Conservation (phyloP, 176 grass and related monocot species). For the Miscanthus lutarioriparius region DNA sequence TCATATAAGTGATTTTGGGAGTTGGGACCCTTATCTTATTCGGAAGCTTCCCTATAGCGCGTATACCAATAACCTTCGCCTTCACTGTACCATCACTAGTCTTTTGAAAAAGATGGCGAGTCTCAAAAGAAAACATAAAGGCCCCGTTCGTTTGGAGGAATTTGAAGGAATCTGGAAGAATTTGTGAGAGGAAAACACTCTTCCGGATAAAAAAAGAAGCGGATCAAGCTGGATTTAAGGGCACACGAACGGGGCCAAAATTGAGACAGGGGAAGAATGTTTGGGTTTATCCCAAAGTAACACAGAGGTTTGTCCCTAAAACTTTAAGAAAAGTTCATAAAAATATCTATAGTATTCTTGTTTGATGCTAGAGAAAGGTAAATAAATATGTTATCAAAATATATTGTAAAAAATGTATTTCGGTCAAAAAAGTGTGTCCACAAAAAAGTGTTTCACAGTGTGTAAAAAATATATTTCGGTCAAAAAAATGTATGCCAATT, state of each 20-base stretch:
- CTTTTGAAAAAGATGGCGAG: neutral
- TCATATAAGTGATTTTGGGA: too few relatives aligned
- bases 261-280: neutral
- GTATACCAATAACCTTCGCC: neutral
- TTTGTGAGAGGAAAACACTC: too few relatives aligned
- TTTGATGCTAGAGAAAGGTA: too few relatives aligned
- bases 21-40: neutral
- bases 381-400: neutral
- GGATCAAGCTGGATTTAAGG: too few relatives aligned
- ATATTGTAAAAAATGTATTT: too few relatives aligned
- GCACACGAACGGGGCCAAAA: too few relatives aligned
- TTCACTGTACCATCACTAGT: neutral
- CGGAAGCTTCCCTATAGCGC: neutral
- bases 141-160: too few relatives aligned
- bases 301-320: neutral
- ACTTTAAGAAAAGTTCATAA: neutral
- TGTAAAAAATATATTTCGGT: too few relatives aligned
- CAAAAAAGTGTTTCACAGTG: too few relatives aligned
- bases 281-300: neutral
- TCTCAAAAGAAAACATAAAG: neutral
- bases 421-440: too few relatives aligned
- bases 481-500: constrained; percentile 16
- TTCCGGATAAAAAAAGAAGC: too few relatives aligned
- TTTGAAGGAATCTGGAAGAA: too few relatives aligned
- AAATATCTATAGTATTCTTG: neutral